Percentiles rank a stretch among this genome's conserved stretches.
These are phyloP conservation scores for Nemania serpens DNA, from an alignment of 2,329 filamentous ascomycete species.

Conservation along the genomic window DNA sequence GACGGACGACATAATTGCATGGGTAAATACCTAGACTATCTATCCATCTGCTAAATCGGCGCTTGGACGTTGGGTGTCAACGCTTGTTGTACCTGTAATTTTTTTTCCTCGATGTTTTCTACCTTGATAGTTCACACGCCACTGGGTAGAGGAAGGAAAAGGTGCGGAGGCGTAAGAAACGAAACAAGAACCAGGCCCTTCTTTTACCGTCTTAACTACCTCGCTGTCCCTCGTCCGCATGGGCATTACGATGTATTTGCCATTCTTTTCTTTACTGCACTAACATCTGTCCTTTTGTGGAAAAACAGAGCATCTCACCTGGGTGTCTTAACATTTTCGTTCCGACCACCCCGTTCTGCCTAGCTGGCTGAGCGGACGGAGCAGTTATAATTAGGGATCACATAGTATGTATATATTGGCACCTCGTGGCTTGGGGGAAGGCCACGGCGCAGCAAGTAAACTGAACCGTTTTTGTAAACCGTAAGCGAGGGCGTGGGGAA, in stretches of 20 bases:
- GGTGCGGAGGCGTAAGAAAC: not conserved
- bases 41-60: not conserved
- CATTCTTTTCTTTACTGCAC: not conserved
- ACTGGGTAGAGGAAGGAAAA: not conserved
- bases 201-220: not conserved
- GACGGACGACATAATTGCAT: not conserved
- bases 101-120: not conserved
- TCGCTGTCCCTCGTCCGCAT: conserved; percentile 17
- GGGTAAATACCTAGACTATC: not conserved
- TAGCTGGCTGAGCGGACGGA: conserved; percentile 6
- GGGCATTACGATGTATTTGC: conserved; percentile 12
- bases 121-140: conserved; percentile 1
- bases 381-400: conserved; percentile 16
- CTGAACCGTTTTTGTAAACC: not conserved
- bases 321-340: not conserved
- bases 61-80: conserved; percentile 19
- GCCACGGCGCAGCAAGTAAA: conserved; percentile 1
- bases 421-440: conserved; percentile 15
- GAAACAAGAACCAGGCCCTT: not conserved
- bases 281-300: conserved; percentile 8
- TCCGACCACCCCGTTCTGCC: not conserved
- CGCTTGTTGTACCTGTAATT: not conserved
- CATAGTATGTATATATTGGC: not conserved
- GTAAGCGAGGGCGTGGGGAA: conserved; percentile 13
- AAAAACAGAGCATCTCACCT: not conserved